Evolutionary conservation across 441 rosid genomes (phyloP), one percentile per base, ranked within the genome.

Genomic region (Arabidopsis lyrata): DNA sequence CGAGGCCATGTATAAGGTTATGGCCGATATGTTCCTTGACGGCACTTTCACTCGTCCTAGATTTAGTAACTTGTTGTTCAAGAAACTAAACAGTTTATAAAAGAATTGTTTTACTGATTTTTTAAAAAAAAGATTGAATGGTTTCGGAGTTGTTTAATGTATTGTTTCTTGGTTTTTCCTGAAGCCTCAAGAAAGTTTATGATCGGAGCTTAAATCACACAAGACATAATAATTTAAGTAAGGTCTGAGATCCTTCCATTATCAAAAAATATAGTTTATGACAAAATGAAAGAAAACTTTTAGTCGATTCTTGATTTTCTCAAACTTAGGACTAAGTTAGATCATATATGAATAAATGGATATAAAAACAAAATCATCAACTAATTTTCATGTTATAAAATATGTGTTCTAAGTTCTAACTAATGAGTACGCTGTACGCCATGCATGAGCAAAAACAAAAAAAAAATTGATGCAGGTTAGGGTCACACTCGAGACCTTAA

Each of bases 1-100:
- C 0, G 99, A 95, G 71, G 96, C 85, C 2, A 89, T 87, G 97
- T 92, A 95, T 18, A 84, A 79, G 81, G 87, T 82, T 55, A 78
- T 92, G 16, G 65, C 92, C 9, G 73, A 69, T 77, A 86, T 90
- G 99, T 87, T 94, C 70, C 64, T 92, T 3, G 56, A 63, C 6
- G 92, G 93, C 47, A 81, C 41, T 11, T 88, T 84, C 73, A 83
- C 86, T 64, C 79, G 78, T 9, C 97, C 99, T 76, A 86, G 81
- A 2, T 86, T 94, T 79, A 77, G 59, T 64, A 32, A 68, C 70
- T 73, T 91, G 82, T 20, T 87, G 13, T 56, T n/a, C 52, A 83
- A 65, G 76, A 92, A 84, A 72, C 79, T 66, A 10, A 72, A 72
- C 8, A 15, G 31, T 58, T 22, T 71, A 6, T 35, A 57, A 69